A percentile compares a stretch with the other conserved stretches of the same genome.
These are phyloP conservation scores for Ophiocordyceps unilateralis DNA, from an alignment of 2,329 filamentous ascomycete genomes.

Conservation along the genomic window DNA sequence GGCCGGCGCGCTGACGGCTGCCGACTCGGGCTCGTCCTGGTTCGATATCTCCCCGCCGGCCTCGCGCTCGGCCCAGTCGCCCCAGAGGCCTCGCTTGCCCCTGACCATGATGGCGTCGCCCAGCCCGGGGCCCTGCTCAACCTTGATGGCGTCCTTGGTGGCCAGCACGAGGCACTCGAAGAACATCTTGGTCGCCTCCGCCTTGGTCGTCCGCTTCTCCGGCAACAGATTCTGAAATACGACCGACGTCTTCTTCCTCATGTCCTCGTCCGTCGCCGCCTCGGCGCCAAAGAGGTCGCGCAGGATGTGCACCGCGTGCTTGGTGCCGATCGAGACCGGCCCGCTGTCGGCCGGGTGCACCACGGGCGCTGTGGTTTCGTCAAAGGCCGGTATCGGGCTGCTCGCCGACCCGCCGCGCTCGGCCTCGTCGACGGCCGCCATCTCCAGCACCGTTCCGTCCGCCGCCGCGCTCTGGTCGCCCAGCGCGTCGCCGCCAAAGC, in stretches of 20 bases:
- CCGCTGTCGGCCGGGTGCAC: slow-evolving; percentile 72
- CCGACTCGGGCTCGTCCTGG: slow-evolving; percentile 25
- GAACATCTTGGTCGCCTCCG: slow-evolving; percentile 98
- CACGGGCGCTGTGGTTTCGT: slow-evolving; percentile 59
- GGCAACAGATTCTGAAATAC: slow-evolving; percentile 87
- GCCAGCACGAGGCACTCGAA: slow-evolving; percentile 92
- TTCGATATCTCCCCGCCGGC: slow-evolving; percentile 44
- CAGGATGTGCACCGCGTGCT: slow-evolving; percentile 88
- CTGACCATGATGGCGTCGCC: slow-evolving; percentile 70
- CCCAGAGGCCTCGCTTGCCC: slow-evolving; percentile 93
- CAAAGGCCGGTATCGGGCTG: slow-evolving; percentile 44
- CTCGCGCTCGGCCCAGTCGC: slow-evolving; percentile 76
- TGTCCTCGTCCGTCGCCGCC: slow-evolving; percentile 48
- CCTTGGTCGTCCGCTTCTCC: slow-evolving; percentile 61
- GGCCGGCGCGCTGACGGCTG: slow-evolving; percentile 12
- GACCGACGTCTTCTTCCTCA: slow-evolving; percentile 59
- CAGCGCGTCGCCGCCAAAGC: slow-evolving; percentile 28
- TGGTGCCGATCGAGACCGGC: slow-evolving; percentile 77
- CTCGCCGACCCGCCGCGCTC: slow-evolving; percentile 26
- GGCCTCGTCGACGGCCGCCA: slow-evolving; percentile 41
- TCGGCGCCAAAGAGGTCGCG: slow-evolving; percentile 71
- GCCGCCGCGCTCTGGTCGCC: slow-evolving; percentile 35
- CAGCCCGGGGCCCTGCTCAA: slow-evolving; percentile 66
- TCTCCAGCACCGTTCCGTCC: slow-evolving; percentile 47
- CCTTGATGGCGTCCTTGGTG: slow-evolving; percentile 95